Base-by-base conservation (phyloP, 768 basidiomycete genomes). In the Podaxis pistillaris region DNA sequence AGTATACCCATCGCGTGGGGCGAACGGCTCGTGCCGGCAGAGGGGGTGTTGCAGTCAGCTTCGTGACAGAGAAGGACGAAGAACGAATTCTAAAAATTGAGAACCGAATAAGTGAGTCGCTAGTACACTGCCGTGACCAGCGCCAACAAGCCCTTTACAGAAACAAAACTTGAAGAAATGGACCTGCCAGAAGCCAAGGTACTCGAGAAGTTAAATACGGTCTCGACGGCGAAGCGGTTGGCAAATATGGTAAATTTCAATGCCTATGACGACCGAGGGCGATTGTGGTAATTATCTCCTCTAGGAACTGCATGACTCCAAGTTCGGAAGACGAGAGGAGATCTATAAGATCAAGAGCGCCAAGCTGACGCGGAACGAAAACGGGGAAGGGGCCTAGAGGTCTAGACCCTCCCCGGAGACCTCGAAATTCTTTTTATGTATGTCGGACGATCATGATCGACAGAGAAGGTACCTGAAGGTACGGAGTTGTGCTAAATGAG, bases 1-100 rank as follows among this genome's bases (percentile, higher is more conserved):
- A 96, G 72, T 99, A 99, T 71, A 91, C 94, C 1, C 97, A 99
- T 77, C 85, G 97, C 22, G 97, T 99, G 0, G 95, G 95, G 49
- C 77, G 95, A 70, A 98, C 95, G 24, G 95, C 95, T 33, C 87
- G 95, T 68, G 91, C 90, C 11, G 97, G 97, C 5, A 83, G 86
- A 68, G 91, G 90, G 2, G 97, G 97, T 69, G 78, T 95, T 54
- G 94, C 94, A 0, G 81, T 98, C 30, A 98, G 95, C 69, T 93
- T 98, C 71, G 91, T 98, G 57, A 97, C 96, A 1, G 96, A 98
- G 75, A 80, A 84, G 49, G 97, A 98, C 71, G 93, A 96, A 69
- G 88, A 93, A 58, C 80, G 89, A 52, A 86, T 99, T 44, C 66
- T 92, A 68, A 83, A 75, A 64, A 90, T 99, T 60, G 97, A 99